A percentile compares a stretch with the other conserved stretches of the same genome.
Evolutionary conservation across 164 flowering plant species (phyloP).

Genomic region (Aristolochia fimbriata): DNA sequence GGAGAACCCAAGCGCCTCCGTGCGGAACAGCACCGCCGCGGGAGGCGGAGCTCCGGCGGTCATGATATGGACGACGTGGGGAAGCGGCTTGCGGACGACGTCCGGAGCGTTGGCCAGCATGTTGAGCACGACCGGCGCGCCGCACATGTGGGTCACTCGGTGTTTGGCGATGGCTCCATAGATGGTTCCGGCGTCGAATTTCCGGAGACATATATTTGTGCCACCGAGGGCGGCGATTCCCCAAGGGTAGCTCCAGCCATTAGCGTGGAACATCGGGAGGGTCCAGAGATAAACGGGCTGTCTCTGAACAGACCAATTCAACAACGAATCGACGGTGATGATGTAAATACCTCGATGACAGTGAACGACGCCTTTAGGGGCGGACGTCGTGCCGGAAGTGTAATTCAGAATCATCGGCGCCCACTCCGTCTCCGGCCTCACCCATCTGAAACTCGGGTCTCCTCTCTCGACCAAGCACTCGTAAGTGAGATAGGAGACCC

Average conservation of each 20-base stretch:
- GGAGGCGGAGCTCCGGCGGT: constrained; percentile 61
- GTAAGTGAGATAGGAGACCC: neutral
- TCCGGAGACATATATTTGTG: constrained; percentile 41
- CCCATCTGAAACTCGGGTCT: constrained; percentile 27
- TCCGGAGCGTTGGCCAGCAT: constrained; percentile 28
- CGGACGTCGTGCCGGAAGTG: constrained; percentile 52
- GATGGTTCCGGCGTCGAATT: constrained; percentile 23
- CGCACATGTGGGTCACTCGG: constrained; percentile 45
- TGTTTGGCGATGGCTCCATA: constrained; percentile 14
- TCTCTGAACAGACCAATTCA: constrained; percentile 27
- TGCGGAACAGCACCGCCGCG: constrained; percentile 21
- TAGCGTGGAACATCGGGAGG: constrained; percentile 51
- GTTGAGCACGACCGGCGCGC: constrained; percentile 51
- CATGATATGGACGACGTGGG: constrained; percentile 24
- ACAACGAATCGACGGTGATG: constrained; percentile 19
- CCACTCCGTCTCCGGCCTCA: constrained; percentile 35
- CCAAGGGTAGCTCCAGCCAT: constrained; percentile 53
- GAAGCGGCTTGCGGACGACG: constrained; percentile 6
- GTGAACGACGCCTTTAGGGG: constrained; percentile 50
- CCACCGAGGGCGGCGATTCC: constrained; percentile 50
- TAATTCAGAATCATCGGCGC: constrained; percentile 37
- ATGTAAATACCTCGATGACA: constrained; percentile 37
- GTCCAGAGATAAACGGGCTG: constrained; percentile 44
- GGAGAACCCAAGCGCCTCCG: constrained; percentile 32
- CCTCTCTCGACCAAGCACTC: constrained; percentile 12